Evolutionary conservation across 331 rosid genomes (phyloP), one percentile per base, ranked within the genome.

Genomic region (Ulmus americana): DNA sequence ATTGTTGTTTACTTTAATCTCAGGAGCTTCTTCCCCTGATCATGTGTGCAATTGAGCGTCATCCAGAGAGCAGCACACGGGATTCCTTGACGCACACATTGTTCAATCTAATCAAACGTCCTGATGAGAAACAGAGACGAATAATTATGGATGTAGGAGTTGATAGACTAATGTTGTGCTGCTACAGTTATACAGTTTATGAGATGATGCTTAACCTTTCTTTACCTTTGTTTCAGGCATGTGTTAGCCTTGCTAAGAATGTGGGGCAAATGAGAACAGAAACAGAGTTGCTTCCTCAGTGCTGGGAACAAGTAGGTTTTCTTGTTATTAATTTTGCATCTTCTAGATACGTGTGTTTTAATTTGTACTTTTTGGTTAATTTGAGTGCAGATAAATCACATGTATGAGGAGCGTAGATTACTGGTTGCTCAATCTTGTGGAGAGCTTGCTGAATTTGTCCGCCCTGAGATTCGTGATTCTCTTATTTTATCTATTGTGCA

Each of bases 251-350:
- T 70, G 95, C 99, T 55, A 80, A 84, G 80, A 85, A 83, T 81
- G 95, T 94, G 51, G 97, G 99, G 74, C 88, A 94, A 82, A 94
- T 94, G 99, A 87, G 97, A 81, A 94, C 97, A 70, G 97, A 94
- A 86, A 87, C 95, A 61, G 97, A 94, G 74, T 81, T 94, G 80
- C 95, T 94, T 77, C 99, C 99, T 3, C 97, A 94, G 74, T 94
- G 99, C 68, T 94, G 97, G 99, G 99, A 94, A 82, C 99, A 94
- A 75, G 99, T 94, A 79, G 72, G 76, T 77, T 77, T 60, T 68
- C 60, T 62, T 56, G 57, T 44, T 73, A 56, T 49, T 66, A 61
- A 16, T 68, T 68, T 28, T 28, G 35, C 53, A 59, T 63, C 68
- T 11, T 47, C 35, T 72, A 74, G 35, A 28, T 70, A 42, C 57